These are phyloP conservation scores for Euphorbia pulcherrima DNA, from an alignment of 345 rosid species.

Conservation along the genomic window DNA sequence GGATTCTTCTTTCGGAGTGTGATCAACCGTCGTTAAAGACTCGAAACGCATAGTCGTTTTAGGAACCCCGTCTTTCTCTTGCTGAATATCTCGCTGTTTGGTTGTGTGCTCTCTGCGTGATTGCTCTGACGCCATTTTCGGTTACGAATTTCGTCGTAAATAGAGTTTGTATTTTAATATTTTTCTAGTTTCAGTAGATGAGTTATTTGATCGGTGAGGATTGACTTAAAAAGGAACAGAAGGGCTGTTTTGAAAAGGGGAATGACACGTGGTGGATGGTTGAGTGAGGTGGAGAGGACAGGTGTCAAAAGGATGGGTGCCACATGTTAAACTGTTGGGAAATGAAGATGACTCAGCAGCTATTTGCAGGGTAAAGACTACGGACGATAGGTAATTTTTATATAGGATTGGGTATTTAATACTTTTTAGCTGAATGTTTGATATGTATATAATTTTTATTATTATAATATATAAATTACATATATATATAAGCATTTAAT, in stretches of 20 bases:
- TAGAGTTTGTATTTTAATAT: not conserved
- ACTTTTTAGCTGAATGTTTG: too few species aligned
- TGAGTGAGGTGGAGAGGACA: not conserved
- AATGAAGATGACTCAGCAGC: not conserved
- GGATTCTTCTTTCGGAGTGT: constrained; percentile 5
- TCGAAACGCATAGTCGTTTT: constrained; percentile 61
- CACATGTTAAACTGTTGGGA: not conserved
- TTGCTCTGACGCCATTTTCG: constrained; percentile 64
- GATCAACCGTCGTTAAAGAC: constrained; percentile 27
- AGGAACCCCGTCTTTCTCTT: constrained; percentile 59
- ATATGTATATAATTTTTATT: too few species aligned
- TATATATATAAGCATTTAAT: too few species aligned
- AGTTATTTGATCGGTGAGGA: not conserved
- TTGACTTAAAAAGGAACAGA: not conserved
- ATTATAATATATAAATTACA: too few species aligned
- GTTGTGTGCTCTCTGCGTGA: constrained; percentile 41
- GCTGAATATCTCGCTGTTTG: constrained; percentile 36
- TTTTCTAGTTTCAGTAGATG: not conserved
- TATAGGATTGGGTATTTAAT: too few species aligned
- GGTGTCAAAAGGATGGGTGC: not conserved
- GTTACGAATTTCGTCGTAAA: not conserved
- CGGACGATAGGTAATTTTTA: too few species aligned
- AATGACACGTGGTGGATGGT: not conserved
- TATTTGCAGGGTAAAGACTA: too few species aligned
- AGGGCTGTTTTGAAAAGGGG: not conserved